Evolutionary conservation across 2,329 filamentous ascomycete species (phyloP), one percentile per base, ranked within the genome.

Genomic region (Aspergillus sp.): DNA sequence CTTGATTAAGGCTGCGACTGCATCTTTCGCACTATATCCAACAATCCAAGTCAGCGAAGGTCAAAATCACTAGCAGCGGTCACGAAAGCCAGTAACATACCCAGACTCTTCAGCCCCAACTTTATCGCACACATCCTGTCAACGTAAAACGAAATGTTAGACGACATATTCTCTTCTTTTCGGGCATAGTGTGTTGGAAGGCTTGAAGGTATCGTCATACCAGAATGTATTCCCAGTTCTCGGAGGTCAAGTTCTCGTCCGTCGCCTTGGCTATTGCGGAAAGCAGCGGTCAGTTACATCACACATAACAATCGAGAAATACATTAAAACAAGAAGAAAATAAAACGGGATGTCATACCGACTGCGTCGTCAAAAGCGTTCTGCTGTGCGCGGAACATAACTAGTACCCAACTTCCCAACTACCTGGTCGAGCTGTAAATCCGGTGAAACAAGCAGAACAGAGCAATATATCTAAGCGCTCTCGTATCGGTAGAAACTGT

Each of bases 221-320:
- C 67, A 88, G 78, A 65, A 88, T 88, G 64, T 81, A 87, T 72
- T 89, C 87, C 87, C 87, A 90, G 73, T 89, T 89, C 76, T 96
- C 85, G 30, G 88, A 89, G 20, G 93, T 98, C 68, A 98, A 85
- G 77, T 97, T 99, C 83, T 99, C 95, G 77, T 99, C 95, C 56
- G 95, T 99, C 71, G 95, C 93, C 78, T 89, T 89, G 70, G 85
- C 87, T 88, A 68, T 65, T 67, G 17, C 51, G 17, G 34, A 42
- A 48, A 42, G 61, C 58, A 56, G 66, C 4, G 32, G 66, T 64
- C 58, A 39, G 62, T 75, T 59, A 76, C 18, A 36, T 15, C 18
- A 12, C 6, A 55, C 45, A 42, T 11, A 4, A 30, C 11, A 11
- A 11, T 11, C 26, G 8, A 6, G 15, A 32, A 18, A n/a, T n/a